Evolutionary conservation across 352 stramenopile genomes (phyloP), one percentile per base, ranked within the genome.

Genomic region (Globisporangium parvum): DNA sequence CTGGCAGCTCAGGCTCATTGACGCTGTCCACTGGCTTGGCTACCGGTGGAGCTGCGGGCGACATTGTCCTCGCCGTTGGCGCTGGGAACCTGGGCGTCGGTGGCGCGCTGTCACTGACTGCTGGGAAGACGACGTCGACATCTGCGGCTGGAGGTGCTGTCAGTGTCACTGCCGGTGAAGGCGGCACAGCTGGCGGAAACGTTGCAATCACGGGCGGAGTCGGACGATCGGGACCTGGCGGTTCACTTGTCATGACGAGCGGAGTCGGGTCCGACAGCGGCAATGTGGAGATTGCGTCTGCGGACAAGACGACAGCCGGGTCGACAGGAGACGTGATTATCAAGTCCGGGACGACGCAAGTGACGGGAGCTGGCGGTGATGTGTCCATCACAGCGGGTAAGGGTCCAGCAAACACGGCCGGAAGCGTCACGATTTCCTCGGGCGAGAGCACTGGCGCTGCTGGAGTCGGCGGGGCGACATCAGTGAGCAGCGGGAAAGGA

Each of bases 1-100:
- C 66, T 53, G 75, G 75, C n/a, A 82, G 57, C 23, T 81, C 75
- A 35, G 75, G 75, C n/a, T 70, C 62, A 15, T 46, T 80, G 17
- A 74, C 63, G 8, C 50, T 85, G 52, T 73, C 66, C 6, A 77
- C 70, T 23, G 75, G 75, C 26, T 66, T 52, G 51, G 71, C 72
- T 11, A 57, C 69, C n/a, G 72, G 72, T 39, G 75, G 73, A 23
- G 65, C 70, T 57, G 75, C 68, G 14, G 75, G 75, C 23, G 71
- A 83, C 21, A 70, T 85, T 31, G 54, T 57, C 14, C 40, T 85
- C 15, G 57, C 63, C 41, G 71, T 81, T 42, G 75, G 75, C 11
- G 72, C 63, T 49, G 71, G 73, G 18, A 66, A 66, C 45, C 63
- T 73, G 37, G 75, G 75, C 28, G 53, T 62, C 45, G 73, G 73